Percentiles rank a stretch among this genome's conserved stretches.
Conservation (phyloP, 78 protist species). For the Cavenderia fasciculata region DNA sequence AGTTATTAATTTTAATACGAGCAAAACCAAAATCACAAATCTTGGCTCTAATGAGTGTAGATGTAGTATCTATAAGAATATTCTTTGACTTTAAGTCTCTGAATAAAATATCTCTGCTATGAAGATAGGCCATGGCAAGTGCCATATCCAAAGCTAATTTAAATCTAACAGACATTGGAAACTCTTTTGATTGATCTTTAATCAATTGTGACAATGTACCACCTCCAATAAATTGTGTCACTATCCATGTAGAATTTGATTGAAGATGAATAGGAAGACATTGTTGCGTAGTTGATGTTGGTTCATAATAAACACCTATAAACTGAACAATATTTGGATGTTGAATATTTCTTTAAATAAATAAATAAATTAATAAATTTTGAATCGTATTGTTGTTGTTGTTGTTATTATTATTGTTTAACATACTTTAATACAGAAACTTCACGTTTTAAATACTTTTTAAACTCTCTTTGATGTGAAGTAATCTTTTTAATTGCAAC, state of each 20-base stretch:
- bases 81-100: constrained; percentile 70
- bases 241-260: constrained; percentile 69
- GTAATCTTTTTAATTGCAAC: constrained; percentile 68
- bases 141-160: constrained; percentile 67
- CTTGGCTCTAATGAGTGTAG: constrained; percentile 57
- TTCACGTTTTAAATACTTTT: constrained; percentile 69
- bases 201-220: constrained; percentile 50
- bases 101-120: constrained; percentile 64
- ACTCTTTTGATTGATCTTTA: constrained; percentile 5
- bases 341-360: constrained; percentile 51
- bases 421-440: constrained; percentile 70
- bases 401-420: background rate
- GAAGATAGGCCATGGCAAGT: constrained; percentile 72
- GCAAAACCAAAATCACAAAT: constrained; percentile 79
- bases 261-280: background rate
- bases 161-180: constrained; percentile 38
- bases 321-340: constrained; percentile 79
- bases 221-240: constrained; percentile 56
- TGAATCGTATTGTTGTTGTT: background rate
- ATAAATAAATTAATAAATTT: background rate
- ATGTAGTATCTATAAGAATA: constrained; percentile 46
- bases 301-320: constrained; percentile 70
- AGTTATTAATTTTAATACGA: constrained; percentile 40
- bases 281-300: too few species aligned
- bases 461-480: constrained; percentile 35